These are phyloP conservation scores for Solanum corneliomulleri DNA, from an alignment of 257 asterid genomes.

Conservation along the genomic window DNA sequence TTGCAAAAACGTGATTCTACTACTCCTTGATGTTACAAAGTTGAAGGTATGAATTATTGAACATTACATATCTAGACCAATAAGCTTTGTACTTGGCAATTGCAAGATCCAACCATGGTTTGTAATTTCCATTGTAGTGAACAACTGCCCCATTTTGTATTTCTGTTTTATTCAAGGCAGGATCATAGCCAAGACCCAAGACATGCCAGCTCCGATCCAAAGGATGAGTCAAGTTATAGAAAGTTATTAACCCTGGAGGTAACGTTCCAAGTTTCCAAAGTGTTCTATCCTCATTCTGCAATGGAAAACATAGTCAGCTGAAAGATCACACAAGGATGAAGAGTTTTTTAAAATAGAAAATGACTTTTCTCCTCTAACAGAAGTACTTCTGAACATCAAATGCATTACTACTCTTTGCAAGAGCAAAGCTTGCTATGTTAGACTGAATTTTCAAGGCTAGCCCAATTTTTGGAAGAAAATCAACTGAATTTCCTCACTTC, in stretches of 20 bases:
- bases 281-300: slow-evolving; percentile 85
- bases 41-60: slow-evolving; percentile 51
- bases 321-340: not conserved
- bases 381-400: not conserved
- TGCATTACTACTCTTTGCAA: not conserved
- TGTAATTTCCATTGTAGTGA: slow-evolving; percentile 89
- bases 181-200: slow-evolving; percentile 94
- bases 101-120: slow-evolving; percentile 99
- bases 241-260: slow-evolving; percentile 91
- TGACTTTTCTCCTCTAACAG: not conserved
- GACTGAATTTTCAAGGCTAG: not conserved
- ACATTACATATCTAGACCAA: slow-evolving; percentile 71
- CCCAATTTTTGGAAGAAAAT: not conserved
- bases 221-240: slow-evolving; percentile 80
- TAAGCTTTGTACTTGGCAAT: slow-evolving; percentile 70
- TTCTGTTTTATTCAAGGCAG: slow-evolving; percentile 76
- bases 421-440: not conserved
- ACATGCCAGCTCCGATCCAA: slow-evolving; percentile 90
- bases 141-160: slow-evolving; percentile 83
- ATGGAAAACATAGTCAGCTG: not conserved
- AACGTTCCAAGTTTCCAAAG: slow-evolving; percentile 96
- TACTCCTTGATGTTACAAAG: slow-evolving; percentile 43
- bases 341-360: not conserved
- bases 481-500: not conserved
- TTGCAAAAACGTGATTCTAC: not conserved